These are phyloP conservation scores for Pontederia paniculata DNA, from an alignment of 176 grass and related monocot species.

Conservation along the genomic window DNA sequence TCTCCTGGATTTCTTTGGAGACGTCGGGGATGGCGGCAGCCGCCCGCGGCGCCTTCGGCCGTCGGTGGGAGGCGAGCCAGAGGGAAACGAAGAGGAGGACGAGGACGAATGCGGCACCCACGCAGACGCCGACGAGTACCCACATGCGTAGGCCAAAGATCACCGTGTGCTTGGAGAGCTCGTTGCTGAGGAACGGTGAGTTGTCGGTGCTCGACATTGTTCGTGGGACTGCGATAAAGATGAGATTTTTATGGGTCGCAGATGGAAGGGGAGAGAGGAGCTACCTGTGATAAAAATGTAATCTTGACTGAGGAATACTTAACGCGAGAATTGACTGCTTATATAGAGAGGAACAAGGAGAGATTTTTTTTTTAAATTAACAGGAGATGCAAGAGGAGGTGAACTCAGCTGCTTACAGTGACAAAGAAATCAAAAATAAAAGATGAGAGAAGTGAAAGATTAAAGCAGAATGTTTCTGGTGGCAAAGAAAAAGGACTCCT, in stretches of 20 bases:
- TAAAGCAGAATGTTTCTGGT: too few species aligned
- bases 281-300: too few species aligned
- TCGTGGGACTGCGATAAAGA: background rate
- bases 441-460: too few species aligned
- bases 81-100: constrained; percentile 17
- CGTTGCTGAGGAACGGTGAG: constrained; percentile 12
- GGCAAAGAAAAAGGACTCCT: too few species aligned
- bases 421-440: too few species aligned
- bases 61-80: constrained; percentile 5
- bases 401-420: too few species aligned
- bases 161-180: constrained; percentile 17
- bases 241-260: background rate
- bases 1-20: constrained; percentile 21
- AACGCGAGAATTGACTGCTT: too few species aligned
- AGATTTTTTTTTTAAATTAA: too few species aligned
- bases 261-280: too few species aligned
- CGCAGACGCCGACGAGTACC: constrained; percentile 12
- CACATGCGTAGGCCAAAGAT: constrained; percentile 22
- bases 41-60: background rate
- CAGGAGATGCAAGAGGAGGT: too few species aligned
- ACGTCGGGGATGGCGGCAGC: background rate
- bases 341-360: too few species aligned
- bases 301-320: too few species aligned
- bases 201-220: background rate
- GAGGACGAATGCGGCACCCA: constrained; percentile 13